phyloP scores from a whole-genome alignment of 2,329 filamentous ascomycete species.

The Lachnellula cervina region DNA sequence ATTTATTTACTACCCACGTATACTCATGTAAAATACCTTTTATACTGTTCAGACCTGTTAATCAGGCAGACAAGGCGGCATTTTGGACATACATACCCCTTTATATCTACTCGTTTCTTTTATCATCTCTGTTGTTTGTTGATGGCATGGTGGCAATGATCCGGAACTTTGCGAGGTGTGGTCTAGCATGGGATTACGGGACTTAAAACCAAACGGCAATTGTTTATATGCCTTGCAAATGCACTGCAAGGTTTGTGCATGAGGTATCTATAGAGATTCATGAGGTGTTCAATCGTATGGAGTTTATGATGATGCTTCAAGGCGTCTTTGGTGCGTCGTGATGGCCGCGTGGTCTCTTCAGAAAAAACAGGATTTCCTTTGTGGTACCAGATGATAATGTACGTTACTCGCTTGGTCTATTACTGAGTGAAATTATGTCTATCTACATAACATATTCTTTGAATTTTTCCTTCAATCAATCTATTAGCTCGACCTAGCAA shows the following conservation, averaged over 20 bases:
- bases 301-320: background rate
- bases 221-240: background rate
- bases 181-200: background rate
- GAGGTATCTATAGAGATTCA: too few species aligned
- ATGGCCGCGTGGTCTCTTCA: slow-evolving; percentile 56
- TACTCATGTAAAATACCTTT: slow-evolving; percentile 1
- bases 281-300: background rate
- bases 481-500: too few species aligned
- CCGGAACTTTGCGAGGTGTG: background rate
- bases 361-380: slow-evolving; percentile 71
- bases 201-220: background rate
- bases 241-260: too few species aligned
- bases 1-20: background rate
- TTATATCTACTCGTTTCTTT: background rate
- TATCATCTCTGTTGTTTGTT: background rate
- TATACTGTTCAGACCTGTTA: background rate
- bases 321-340: background rate
- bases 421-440: too few species aligned
- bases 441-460: too few species aligned
- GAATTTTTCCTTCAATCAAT: too few species aligned
- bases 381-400: slow-evolving; percentile 45
- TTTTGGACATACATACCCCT: slow-evolving; percentile 4
- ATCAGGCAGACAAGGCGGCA: background rate
- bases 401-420: too few species aligned
- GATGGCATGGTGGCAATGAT: slow-evolving; percentile 18